Evolutionary conservation across 257 asterid species (phyloP).

Genomic region (Nicotiana benthamiana): DNA sequence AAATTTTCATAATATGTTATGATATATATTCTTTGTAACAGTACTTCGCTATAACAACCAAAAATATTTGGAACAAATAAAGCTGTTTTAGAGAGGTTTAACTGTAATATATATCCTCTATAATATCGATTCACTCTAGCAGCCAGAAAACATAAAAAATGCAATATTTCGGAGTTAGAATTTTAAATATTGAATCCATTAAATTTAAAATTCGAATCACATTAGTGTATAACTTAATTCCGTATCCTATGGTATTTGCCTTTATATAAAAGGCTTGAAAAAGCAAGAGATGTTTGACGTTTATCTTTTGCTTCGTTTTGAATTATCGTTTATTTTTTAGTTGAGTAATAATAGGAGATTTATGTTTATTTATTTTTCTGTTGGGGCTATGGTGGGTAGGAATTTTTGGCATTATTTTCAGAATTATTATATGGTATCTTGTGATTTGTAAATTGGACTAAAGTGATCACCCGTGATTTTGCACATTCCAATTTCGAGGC

Average conservation of each 20-base stretch:
- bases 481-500: background rate
- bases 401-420: background rate
- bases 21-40: too few species aligned
- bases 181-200: too few species aligned
- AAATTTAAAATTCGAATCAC: too few species aligned
- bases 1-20: too few species aligned
- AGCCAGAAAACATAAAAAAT: too few species aligned
- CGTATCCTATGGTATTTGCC: background rate
- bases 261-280: background rate
- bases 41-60: too few species aligned
- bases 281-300: background rate
- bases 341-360: background rate
- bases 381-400: background rate
- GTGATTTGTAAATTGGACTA: background rate
- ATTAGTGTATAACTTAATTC: background rate
- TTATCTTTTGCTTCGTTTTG: background rate
- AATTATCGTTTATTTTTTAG: background rate
- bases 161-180: too few species aligned
- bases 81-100: too few species aligned
- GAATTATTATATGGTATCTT: background rate
- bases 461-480: slow-evolving; percentile 1
- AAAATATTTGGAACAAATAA: too few species aligned
- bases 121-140: too few species aligned
- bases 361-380: background rate
- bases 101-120: too few species aligned